phyloP scores from a whole-genome alignment of 768 basidiomycete species.

The Gloeophyllum trabeum region DNA sequence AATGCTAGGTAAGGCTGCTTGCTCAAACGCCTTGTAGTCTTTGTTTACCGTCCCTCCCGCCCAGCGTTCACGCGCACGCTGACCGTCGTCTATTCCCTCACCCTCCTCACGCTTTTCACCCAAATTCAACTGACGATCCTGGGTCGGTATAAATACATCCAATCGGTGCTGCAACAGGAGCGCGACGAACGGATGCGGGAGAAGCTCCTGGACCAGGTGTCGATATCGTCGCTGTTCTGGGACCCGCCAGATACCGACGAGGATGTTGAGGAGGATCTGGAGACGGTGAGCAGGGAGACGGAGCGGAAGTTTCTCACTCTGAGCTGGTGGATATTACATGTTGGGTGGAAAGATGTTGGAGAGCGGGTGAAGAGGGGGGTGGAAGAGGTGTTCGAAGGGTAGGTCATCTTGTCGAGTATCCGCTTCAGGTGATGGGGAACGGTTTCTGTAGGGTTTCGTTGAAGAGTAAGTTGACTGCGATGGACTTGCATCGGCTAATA shows the following conservation, averaged over 20 bases:
- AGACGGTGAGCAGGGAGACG: slow-evolving; percentile 44
- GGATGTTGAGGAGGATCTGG: slow-evolving; percentile 19
- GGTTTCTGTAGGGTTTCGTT: slow-evolving; percentile 71
- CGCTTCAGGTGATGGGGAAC: no score
- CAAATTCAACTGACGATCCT: slow-evolving; percentile 79
- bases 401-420: slow-evolving; percentile 16
- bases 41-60: background rate
- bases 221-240: slow-evolving; percentile 25
- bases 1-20: slow-evolving; percentile 51
- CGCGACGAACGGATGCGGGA: slow-evolving; percentile 45
- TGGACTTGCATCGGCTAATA: slow-evolving; percentile 60
- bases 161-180: slow-evolving; percentile 50
- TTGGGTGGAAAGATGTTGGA: slow-evolving; percentile 82
- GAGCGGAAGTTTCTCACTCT: slow-evolving; percentile 77
- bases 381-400: slow-evolving; percentile 81
- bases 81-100: slow-evolving; percentile 77
- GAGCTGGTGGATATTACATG: slow-evolving; percentile 89
- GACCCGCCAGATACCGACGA: slow-evolving; percentile 18
- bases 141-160: slow-evolving; percentile 71
- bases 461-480: slow-evolving; percentile 59
- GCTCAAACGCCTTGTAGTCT: background rate
- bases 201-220: slow-evolving; percentile 27
- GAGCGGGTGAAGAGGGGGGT: slow-evolving; percentile 65
- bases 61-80: slow-evolving; percentile 81
- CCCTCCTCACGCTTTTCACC: slow-evolving; percentile 80